These are phyloP conservation scores for Ottelia alismoides DNA, from an alignment of 106 monocot genomes.

Conservation along the genomic window DNA sequence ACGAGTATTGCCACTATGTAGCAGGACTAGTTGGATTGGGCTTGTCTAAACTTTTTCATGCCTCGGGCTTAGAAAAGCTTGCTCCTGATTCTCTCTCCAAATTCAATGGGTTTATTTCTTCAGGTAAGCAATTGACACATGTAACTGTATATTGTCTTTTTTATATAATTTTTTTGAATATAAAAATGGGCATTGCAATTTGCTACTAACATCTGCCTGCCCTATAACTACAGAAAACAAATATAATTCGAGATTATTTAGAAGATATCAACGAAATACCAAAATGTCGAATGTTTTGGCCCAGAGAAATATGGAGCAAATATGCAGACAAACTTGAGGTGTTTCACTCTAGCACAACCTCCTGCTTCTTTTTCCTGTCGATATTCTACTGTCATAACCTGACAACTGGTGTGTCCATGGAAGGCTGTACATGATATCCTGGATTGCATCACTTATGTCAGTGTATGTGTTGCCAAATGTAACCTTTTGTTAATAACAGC, in stretches of 20 bases:
- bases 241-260: conserved; percentile 94
- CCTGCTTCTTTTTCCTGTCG: too few relatives aligned
- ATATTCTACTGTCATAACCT: too few relatives aligned
- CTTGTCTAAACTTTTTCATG: conserved; percentile 89
- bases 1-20: conserved; percentile 97
- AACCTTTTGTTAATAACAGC: too few relatives aligned
- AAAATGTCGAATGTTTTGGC: conserved; percentile 98
- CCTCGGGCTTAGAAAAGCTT: conserved; percentile 56
- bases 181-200: too few relatives aligned
- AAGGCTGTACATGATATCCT: too few relatives aligned
- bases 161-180: too few relatives aligned
- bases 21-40: conserved; percentile 94
- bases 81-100: conserved; percentile 82
- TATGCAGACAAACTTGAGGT: conserved; percentile 97
- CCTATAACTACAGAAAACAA: conserved; percentile 72
- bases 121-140: too few relatives aligned
- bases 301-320: conserved; percentile 86
- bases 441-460: too few relatives aligned
- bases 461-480: too few relatives aligned
- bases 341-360: too few relatives aligned
- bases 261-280: conserved; percentile 99
- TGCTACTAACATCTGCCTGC: neutral
- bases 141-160: too few relatives aligned
- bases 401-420: too few relatives aligned
- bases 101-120: conserved; percentile 98